Evolutionary conservation across 1,284 basidiomycete genomes (phyloP).

Genomic region (Papiliotrema terrestris): DNA sequence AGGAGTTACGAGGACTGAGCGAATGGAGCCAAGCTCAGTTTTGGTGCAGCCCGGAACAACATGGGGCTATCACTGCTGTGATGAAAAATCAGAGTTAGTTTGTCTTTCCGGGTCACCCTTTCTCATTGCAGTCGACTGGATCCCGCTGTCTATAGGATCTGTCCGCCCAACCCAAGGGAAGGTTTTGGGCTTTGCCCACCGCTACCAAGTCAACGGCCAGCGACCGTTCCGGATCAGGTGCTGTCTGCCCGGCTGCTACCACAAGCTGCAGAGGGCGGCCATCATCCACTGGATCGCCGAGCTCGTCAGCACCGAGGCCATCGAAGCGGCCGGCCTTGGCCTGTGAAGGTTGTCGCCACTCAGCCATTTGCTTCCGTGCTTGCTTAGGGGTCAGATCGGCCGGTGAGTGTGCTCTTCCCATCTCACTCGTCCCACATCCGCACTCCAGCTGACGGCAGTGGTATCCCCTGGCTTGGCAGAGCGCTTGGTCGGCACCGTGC

Average conservation of each 20-base stretch:
- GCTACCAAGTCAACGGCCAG: slow-evolving; percentile 40
- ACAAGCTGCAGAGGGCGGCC: slow-evolving; percentile 3
- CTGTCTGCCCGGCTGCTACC: slow-evolving; percentile 3
- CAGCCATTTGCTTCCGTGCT: not conserved
- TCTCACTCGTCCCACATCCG: not conserved
- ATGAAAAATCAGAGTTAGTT: slow-evolving; percentile 47
- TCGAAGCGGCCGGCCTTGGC: not conserved
- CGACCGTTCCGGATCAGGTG: slow-evolving; percentile 4
- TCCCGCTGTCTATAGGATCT: slow-evolving; percentile 42
- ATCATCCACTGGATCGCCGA: slow-evolving; percentile 5
- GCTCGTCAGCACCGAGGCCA: not conserved
- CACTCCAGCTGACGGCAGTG: not conserved
- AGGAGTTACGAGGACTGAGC: slow-evolving; percentile 36
- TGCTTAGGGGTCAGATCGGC: not conserved
- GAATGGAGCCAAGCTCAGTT: slow-evolving; percentile 43
- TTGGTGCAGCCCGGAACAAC: slow-evolving; percentile 48
- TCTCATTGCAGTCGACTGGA: slow-evolving; percentile 39
- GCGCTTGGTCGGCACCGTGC: not conserved
- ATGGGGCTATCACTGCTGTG: slow-evolving; percentile 45
- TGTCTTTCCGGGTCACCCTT: not conserved
- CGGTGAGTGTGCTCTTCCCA: not conserved
- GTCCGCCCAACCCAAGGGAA: slow-evolving; percentile 48
- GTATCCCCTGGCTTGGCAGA: not conserved
- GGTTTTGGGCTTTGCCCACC: slow-evolving; percentile 34
- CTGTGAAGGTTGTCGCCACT: not conserved